Conservation (phyloP, 768 basidiomycete genomes). For the Kwoniella dendrophila region DNA sequence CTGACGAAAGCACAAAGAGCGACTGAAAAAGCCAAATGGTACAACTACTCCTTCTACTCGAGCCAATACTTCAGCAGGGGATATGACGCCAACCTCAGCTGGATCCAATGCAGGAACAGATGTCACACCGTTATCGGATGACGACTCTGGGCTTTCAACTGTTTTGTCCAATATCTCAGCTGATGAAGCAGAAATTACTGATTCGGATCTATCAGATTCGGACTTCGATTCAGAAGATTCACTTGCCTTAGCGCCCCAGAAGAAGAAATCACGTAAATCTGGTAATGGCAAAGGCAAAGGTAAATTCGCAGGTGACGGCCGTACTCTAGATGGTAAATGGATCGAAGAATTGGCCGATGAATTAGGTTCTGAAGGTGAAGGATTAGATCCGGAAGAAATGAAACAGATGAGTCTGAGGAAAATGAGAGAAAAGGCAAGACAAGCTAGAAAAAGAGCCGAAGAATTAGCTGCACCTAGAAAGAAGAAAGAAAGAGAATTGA, state of each 20-base stretch:
- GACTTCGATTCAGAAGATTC: slow-evolving; percentile 20
- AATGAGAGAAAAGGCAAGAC: slow-evolving; percentile 24
- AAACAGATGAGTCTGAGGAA: slow-evolving; percentile 16
- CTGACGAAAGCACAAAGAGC: slow-evolving; percentile 7
- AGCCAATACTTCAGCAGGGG: slow-evolving; percentile 7
- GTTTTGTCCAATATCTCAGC: slow-evolving; percentile 14
- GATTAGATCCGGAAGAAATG: slow-evolving; percentile 18
- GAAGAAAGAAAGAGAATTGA: slow-evolving; percentile 57
- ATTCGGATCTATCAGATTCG: slow-evolving; percentile 8
- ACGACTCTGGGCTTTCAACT: slow-evolving; percentile 22
- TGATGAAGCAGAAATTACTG: slow-evolving; percentile 13
- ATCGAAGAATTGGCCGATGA: slow-evolving; percentile 15
- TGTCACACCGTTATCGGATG: slow-evolving; percentile 17
- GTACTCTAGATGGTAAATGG: slow-evolving; percentile 13
- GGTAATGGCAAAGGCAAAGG: slow-evolving; percentile 19
- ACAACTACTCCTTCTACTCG: slow-evolving; percentile 9
- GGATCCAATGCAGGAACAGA: slow-evolving; percentile 14
- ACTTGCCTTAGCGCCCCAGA: not conserved
- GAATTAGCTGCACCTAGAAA: slow-evolving; percentile 27
- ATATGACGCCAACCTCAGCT: slow-evolving; percentile 16
- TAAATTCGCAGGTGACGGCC: slow-evolving; percentile 22
- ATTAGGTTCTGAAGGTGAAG: slow-evolving; percentile 26
- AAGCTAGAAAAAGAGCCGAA: slow-evolving; percentile 51
- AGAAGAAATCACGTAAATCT: not conserved
- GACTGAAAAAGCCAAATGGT: not conserved